phyloP scores from a whole-genome alignment of 169 alveolate species.

The Babesia divergens region DNA sequence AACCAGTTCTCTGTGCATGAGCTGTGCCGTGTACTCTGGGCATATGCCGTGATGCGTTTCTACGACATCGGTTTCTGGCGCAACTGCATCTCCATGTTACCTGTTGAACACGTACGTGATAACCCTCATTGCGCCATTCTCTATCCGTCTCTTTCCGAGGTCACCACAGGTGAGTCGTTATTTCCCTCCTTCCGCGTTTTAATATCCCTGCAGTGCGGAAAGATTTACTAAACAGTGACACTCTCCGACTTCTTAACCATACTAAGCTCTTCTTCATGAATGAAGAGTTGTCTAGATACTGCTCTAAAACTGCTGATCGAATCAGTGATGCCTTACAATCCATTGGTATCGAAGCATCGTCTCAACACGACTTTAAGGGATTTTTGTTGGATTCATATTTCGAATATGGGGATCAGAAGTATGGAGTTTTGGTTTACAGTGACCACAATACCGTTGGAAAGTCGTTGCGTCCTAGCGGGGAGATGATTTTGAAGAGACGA shows the following conservation, averaged over 20 bases:
- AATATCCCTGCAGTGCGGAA: conserved; percentile 28
- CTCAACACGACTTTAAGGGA: conserved; percentile 4
- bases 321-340: not conserved
- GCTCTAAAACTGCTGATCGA: not conserved
- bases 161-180: conserved; percentile 6
- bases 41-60: conserved; percentile 39
- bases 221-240: conserved; percentile 15
- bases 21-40: conserved; percentile 51
- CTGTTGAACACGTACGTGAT: conserved; percentile 17
- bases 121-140: conserved; percentile 42
- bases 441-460: conserved; percentile 17
- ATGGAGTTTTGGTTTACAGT: conserved; percentile 38
- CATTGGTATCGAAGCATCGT: not conserved
- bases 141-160: conserved; percentile 47
- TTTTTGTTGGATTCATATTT: conserved; percentile 44
- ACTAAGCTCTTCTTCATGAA: conserved; percentile 30
- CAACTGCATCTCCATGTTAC: conserved; percentile 25
- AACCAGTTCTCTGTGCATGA: conserved; percentile 61
- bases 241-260: conserved; percentile 32
- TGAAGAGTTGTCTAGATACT: not conserved
- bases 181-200: not conserved
- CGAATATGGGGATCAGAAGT: not conserved
- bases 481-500: conserved; percentile 38
- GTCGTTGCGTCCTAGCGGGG: conserved; percentile 30
- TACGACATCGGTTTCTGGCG: conserved; percentile 49